Conservation (phyloP, 2,329 filamentous ascomycete genomes). For the Magnaporthiopsis rhizophila region DNA sequence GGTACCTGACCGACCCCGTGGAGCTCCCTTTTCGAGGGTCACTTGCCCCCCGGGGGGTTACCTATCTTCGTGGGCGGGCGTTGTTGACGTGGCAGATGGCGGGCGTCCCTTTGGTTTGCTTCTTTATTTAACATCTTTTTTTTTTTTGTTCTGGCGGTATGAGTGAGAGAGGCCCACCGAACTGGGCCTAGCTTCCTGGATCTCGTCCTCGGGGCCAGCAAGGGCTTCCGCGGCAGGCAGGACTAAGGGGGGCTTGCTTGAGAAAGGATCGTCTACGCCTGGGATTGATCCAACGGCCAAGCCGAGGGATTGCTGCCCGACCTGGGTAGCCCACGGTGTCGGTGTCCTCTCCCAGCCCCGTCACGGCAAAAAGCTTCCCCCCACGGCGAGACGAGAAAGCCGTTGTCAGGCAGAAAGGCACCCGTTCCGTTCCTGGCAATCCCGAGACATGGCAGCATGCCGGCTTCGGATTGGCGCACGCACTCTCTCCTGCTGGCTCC, state of each 20-base stretch:
- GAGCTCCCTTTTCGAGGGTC: not conserved
- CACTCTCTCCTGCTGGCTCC: not conserved
- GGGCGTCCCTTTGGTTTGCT: too few relatives aligned
- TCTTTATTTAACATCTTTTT: too few relatives aligned
- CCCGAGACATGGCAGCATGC: not conserved
- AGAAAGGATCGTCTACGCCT: not conserved
- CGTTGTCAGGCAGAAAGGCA: not conserved
- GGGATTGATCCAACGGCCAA: not conserved
- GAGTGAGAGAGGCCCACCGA: not conserved
- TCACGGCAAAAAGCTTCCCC: not conserved
- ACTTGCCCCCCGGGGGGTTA: not conserved
- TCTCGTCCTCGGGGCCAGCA: not conserved
- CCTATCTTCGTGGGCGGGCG: not conserved
- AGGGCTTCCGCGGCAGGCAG: not conserved
- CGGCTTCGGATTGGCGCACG: not conserved
- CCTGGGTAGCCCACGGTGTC: not conserved
- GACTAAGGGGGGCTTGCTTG: not conserved
- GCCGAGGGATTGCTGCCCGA: not conserved
- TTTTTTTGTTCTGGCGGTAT: too few relatives aligned
- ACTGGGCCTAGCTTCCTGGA: not conserved
- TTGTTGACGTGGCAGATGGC: not conserved
- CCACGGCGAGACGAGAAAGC: not conserved
- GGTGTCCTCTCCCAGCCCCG: not conserved
- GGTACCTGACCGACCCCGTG: not conserved
- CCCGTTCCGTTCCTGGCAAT: not conserved